Conservation (phyloP, 306 rosid species). For the Prosopis cineraria region DNA sequence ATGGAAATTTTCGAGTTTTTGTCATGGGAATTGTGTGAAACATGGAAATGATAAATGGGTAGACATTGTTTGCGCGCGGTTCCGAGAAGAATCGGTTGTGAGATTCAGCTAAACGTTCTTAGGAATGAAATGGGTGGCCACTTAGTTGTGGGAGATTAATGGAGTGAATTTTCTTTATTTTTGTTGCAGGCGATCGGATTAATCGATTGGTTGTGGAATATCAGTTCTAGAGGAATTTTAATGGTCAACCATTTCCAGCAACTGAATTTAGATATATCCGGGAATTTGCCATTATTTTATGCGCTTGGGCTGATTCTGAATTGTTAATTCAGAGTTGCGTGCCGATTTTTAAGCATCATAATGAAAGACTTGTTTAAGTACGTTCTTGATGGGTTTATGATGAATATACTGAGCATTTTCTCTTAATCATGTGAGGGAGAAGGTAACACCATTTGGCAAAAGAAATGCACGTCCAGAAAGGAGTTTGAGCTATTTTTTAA, state of each 20-base stretch:
- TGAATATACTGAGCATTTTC: constrained; percentile 22
- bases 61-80: constrained; percentile 9
- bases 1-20: constrained; percentile 32
- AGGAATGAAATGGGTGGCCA: not conserved
- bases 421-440: constrained; percentile 27
- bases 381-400: constrained; percentile 21
- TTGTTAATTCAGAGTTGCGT: constrained; percentile 32
- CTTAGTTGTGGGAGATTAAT: constrained; percentile 30
- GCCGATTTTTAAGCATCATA: not conserved
- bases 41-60: constrained; percentile 30
- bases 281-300: not conserved
- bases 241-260: constrained; percentile 22
- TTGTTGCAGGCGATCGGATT: constrained; percentile 52
- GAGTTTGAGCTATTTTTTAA: constrained; percentile 48
- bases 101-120: constrained; percentile 19
- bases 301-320: constrained; percentile 17
- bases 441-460: constrained; percentile 20
- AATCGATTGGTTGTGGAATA: constrained; percentile 13
- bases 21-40: constrained; percentile 30
- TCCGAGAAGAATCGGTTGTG: constrained; percentile 9
- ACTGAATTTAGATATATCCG: not conserved
- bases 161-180: constrained; percentile 45
- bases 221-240: constrained; percentile 32
- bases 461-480: constrained; percentile 43
- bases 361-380: constrained; percentile 9